Evolutionary conservation across 306 rosid species (phyloP).

Genomic region (Lagenaria siceraria): DNA sequence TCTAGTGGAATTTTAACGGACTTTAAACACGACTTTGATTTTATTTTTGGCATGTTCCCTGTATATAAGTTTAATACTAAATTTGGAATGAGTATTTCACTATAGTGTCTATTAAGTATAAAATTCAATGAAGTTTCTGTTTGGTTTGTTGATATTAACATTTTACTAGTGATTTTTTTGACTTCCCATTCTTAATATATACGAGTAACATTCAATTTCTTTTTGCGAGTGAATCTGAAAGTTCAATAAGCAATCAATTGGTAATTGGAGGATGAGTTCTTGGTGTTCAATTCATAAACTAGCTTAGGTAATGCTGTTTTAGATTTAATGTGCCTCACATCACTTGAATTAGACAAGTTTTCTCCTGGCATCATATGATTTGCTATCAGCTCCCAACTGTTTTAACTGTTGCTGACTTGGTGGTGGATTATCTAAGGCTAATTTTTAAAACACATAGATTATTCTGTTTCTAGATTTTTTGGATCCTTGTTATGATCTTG

Average conservation of each 20-base stretch:
- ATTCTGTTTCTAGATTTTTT: not conserved
- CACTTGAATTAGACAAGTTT: not conserved
- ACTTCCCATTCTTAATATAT: not conserved
- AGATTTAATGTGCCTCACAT: not conserved
- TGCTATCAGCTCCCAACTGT: not conserved
- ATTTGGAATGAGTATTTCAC: not conserved
- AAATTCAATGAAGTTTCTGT: not conserved
- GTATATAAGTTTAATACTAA: not conserved
- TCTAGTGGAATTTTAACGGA: not conserved
- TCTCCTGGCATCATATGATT: not conserved
- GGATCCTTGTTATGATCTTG: not conserved
- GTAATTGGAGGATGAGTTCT: not conserved
- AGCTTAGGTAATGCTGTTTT: not conserved
- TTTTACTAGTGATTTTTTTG: not conserved
- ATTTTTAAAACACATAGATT: not conserved
- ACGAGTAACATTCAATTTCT: not conserved
- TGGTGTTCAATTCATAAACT: not conserved
- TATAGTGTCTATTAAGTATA: not conserved
- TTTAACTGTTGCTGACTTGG: not conserved
- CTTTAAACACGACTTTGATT: not conserved
- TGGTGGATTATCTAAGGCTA: not conserved
- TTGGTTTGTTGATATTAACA: not conserved
- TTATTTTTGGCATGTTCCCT: not conserved
- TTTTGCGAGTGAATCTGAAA: not conserved
- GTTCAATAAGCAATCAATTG: not conserved